Conservation (phyloP, 495 filamentous ascomycete genomes). For the Aspergillus heteromorphus region DNA sequence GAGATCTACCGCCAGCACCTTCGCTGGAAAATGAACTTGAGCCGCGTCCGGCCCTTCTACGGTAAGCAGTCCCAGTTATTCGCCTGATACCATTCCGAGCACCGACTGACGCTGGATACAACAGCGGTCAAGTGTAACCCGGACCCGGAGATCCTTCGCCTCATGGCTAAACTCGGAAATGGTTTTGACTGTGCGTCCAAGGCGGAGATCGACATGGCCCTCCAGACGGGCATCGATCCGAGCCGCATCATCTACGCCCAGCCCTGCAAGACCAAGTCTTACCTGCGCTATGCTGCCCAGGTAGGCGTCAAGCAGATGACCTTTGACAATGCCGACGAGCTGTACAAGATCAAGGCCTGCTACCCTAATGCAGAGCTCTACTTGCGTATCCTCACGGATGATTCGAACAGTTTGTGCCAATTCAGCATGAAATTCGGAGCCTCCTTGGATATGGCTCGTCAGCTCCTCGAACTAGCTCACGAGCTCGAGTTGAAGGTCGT, state of each 20-base stretch:
- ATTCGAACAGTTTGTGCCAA: slow-evolving; percentile 87
- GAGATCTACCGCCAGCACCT: slow-evolving; percentile 98
- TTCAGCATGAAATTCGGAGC: slow-evolving; percentile 97
- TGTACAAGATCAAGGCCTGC: slow-evolving; percentile 91
- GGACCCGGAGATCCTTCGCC: slow-evolving; percentile 79
- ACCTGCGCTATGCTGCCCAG: slow-evolving; percentile 80
- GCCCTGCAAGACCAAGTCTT: slow-evolving; percentile 98
- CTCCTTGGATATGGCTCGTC: slow-evolving; percentile 70
- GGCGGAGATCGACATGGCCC: slow-evolving; percentile 86
- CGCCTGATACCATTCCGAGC: not conserved
- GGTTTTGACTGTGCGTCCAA: slow-evolving; percentile 99
- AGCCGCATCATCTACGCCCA: slow-evolving; percentile 97
- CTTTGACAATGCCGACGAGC: slow-evolving; percentile 95
- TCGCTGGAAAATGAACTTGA: slow-evolving; percentile 93
- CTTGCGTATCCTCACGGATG: slow-evolving; percentile 91
- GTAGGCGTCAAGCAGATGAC: slow-evolving; percentile 96
- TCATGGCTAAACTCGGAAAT: slow-evolving; percentile 80
- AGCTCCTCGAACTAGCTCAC: slow-evolving; percentile 75
- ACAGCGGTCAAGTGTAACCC: slow-evolving; percentile 98
- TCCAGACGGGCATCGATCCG: slow-evolving; percentile 79
- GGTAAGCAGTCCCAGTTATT: slow-evolving; percentile 50
- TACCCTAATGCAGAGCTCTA: slow-evolving; percentile 86
- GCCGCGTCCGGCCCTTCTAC: slow-evolving; percentile 93
- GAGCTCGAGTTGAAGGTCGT: slow-evolving; percentile 91
- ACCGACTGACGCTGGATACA: not conserved